phyloP scores from a whole-genome alignment of 345 rosid species.

The Dimocarpus longan region DNA sequence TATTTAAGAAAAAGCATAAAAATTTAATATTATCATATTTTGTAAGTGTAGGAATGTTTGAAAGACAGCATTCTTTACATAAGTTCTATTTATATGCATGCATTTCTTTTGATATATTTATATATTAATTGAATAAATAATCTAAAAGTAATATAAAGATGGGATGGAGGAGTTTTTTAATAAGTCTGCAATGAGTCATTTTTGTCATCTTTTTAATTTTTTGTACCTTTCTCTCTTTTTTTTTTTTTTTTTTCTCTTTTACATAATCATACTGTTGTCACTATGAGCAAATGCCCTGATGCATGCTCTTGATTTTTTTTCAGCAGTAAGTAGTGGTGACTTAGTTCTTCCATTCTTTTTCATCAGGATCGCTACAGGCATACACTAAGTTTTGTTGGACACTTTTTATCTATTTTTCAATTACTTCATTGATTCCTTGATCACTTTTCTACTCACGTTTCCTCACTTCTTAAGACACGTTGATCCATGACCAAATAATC shows the following conservation, averaged over 20 bases:
- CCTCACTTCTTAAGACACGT: background rate
- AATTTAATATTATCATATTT: background rate
- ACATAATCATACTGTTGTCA: constrained; percentile 30
- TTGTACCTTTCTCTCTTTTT: background rate
- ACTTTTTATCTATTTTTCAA: constrained; percentile 15
- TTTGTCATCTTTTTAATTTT: constrained; percentile 8
- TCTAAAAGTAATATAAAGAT: constrained; percentile 2
- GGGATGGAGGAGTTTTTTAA: constrained; percentile 23
- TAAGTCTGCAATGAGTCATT: constrained; percentile 14
- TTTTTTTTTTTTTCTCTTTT: constrained; percentile 5
- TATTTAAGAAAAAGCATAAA: background rate
- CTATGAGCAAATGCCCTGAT: constrained; percentile 8
- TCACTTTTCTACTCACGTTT: background rate
- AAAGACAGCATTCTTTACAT: background rate
- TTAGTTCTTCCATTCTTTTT: constrained; percentile 4
- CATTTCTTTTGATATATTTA: background rate
- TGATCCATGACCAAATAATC: background rate
- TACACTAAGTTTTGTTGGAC: constrained; percentile 41
- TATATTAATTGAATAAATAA: background rate
- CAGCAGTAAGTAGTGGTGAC: constrained; percentile 32
- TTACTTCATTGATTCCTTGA: constrained; percentile 14
- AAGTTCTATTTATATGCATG: background rate
- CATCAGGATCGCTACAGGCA: constrained; percentile 12
- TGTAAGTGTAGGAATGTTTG: background rate
- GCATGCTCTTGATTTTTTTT: background rate